Base-by-base conservation (phyloP, 1,284 basidiomycete species). In the Ustilago shanxiensis region DNA sequence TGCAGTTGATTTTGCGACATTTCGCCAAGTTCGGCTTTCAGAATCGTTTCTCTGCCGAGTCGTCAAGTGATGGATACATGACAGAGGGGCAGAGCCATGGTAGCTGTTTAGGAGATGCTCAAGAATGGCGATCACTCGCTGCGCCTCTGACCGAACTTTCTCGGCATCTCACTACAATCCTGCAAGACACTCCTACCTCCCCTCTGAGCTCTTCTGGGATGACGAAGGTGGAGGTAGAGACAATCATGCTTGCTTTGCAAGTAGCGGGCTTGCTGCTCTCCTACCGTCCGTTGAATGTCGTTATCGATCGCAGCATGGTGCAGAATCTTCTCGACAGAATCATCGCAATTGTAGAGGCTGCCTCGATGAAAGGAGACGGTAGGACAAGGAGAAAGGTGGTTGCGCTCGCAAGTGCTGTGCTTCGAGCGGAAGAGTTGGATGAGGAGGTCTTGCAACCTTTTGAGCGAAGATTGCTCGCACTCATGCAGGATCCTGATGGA, bases 401-500 rank as follows among this genome's bases (percentile, higher is more conserved):
- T 20, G 65, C 45, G 8, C 24, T 66, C 5, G 64, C 70, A 28
- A 60, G 65, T 28, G 51, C 64, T 1, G 57, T 72, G 28, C 29
- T 72, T 6, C 50, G 60, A 28, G 60, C 64, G 22, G 73, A 76
- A 41, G 65, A 76, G 41, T n/a, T 76, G 5, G 55, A 60, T 20
- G 73, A 71, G 22, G 8, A 5, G 13, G 31, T 71, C 0, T 50
- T 76, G 26, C 61, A 53, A n/a, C 61, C 68, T 11, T 64, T 67
- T 7, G 73, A 76, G 20, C 29, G 18, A 7, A 47, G 73, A 11
- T 33, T 76, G 22, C 26, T 76, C 16, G 49, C 44, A 5, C 51
- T 75, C 0, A 60, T 47, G 0, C 56, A 50, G 16, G 59, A 66
- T 52, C 1, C 50, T 1, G 6, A 26, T 18, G 72, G 62, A 2